These are phyloP conservation scores for Talaromyces rugulosus DNA, from an alignment of 2,329 filamentous ascomycete genomes.

Conservation along the genomic window DNA sequence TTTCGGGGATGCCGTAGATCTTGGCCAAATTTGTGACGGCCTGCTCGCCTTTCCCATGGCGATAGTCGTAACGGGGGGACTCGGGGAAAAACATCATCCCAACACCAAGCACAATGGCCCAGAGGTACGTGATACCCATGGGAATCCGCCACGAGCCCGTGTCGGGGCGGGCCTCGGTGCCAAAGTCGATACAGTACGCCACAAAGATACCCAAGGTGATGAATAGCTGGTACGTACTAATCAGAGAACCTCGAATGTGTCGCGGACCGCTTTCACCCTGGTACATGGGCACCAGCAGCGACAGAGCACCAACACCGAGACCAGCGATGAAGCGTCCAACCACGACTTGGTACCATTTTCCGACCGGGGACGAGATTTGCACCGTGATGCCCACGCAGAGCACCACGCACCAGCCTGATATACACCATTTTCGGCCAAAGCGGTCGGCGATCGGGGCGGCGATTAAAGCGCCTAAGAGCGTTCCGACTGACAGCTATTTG, in stretches of 20 bases:
- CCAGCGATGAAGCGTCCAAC: constrained; percentile 42
- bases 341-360: constrained; percentile 38
- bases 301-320: constrained; percentile 40
- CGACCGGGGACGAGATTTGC: constrained; percentile 35
- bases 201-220: constrained; percentile 45
- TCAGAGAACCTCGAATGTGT: constrained; percentile 41
- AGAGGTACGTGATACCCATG: constrained; percentile 56
- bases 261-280: constrained; percentile 42
- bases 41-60: constrained; percentile 49
- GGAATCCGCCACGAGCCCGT: constrained; percentile 47
- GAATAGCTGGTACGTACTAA: constrained; percentile 44
- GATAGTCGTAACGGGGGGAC: constrained; percentile 56
- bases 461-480: constrained; percentile 38
- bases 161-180: constrained; percentile 28
- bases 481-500: constrained; percentile 40
- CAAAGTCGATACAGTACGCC: constrained; percentile 45
- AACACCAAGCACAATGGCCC: constrained; percentile 50
- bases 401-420: constrained; percentile 36
- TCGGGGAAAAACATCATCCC: constrained; percentile 56
- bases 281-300: constrained; percentile 43
- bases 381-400: constrained; percentile 38
- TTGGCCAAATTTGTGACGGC: constrained; percentile 50
- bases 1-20: constrained; percentile 50
- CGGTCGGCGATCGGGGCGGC: constrained; percentile 40
- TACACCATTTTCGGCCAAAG: constrained; percentile 40